Percentiles rank a stretch among this genome's conserved stretches.
Conservation (phyloP, 2,329 filamentous ascomycete species). For the Ceratocystis variospora region DNA sequence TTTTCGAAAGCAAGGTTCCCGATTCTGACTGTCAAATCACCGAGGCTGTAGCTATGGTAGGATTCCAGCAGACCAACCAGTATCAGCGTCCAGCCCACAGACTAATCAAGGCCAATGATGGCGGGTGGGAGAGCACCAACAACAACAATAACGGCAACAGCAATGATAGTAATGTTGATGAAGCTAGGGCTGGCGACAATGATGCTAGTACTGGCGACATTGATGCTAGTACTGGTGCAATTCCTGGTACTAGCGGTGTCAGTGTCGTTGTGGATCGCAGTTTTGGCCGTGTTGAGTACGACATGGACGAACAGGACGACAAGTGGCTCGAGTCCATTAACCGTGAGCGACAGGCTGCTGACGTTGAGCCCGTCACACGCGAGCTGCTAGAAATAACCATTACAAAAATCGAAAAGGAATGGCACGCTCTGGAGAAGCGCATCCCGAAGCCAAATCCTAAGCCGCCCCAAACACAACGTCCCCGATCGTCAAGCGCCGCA, state of each 20-base stretch:
- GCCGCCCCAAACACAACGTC: constrained; percentile 84
- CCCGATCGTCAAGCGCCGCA: constrained; percentile 82
- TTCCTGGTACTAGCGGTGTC: too few relatives aligned
- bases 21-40: constrained; percentile 87
- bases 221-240: too few relatives aligned
- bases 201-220: too few relatives aligned
- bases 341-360: constrained; percentile 54
- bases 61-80: constrained; percentile 88
- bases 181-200: too few relatives aligned
- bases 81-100: constrained; percentile 65
- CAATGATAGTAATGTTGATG: constrained; percentile 11
- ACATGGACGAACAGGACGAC: constrained; percentile 99
- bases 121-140: constrained; percentile 43
- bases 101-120: constrained; percentile 51
- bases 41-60: constrained; percentile 88
- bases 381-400: constrained; percentile 96
- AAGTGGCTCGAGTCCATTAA: constrained; percentile 89
- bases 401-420: constrained; percentile 98
- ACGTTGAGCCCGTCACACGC: constrained; percentile 71
- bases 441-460: constrained; percentile 97
- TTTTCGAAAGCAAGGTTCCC: constrained; percentile 72
- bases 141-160: constrained; percentile 20
- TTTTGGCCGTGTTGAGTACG: constrained; percentile 84
- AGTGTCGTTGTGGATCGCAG: constrained; percentile 23
- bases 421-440: constrained; percentile 87